phyloP scores from a whole-genome alignment of 169 alveolate genomes.

The Besnoitia besnoiti region DNA sequence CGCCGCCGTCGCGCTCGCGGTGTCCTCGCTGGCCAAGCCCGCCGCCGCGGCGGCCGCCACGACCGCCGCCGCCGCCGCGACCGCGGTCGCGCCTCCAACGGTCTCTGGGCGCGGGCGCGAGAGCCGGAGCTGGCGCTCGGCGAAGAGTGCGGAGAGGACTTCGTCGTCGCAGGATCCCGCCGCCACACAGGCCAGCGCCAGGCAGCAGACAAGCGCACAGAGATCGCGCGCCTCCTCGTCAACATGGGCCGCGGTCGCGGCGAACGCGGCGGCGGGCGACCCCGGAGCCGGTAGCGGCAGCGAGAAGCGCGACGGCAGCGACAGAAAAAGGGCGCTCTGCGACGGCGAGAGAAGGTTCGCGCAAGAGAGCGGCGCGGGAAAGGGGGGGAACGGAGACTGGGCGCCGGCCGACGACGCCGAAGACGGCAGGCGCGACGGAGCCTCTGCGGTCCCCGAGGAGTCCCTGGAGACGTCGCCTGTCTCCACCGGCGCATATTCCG shows the following conservation, averaged over 20 bases:
- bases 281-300: background rate
- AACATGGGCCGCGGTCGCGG: background rate
- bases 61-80: background rate
- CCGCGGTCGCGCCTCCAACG: background rate
- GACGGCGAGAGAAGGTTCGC: background rate
- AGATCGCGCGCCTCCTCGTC: background rate
- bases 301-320: background rate
- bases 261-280: background rate
- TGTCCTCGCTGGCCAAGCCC: background rate
- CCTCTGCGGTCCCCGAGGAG: too few species aligned
- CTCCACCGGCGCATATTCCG: too few species aligned
- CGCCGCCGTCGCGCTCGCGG: background rate
- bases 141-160: background rate
- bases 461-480: background rate
- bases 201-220: background rate
- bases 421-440: too few species aligned
- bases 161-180: background rate
- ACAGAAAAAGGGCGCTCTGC: background rate
- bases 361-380: too few species aligned
- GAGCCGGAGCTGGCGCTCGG: background rate
- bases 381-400: too few species aligned
- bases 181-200: background rate
- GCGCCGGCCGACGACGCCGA: background rate
- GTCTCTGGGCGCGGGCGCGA: background rate
- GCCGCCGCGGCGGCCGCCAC: background rate